A percentile compares a stretch with the other conserved stretches of the same genome.
phyloP scores from a whole-genome alignment of 345 rosid species.

The Pseudoturritis turrita region DNA sequence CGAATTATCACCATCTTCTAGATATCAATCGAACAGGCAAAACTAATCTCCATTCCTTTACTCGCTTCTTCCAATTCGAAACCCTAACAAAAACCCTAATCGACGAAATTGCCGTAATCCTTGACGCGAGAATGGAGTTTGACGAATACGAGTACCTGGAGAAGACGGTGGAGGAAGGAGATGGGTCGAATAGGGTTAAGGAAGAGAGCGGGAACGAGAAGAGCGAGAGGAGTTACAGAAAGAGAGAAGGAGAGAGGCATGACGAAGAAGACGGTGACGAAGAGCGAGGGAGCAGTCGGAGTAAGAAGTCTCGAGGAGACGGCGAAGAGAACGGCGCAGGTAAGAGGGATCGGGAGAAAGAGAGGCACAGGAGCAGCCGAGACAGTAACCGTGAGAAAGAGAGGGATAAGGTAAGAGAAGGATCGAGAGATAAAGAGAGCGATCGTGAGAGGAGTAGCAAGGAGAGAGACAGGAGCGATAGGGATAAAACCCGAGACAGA shows the following conservation, averaged over 20 bases:
- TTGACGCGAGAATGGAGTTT: conserved; percentile 55
- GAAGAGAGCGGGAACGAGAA: conserved; percentile 44
- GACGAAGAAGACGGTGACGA: conserved; percentile 43
- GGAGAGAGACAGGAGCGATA: conserved; percentile 37
- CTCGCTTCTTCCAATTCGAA: conserved; percentile 7
- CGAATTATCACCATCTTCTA: neutral
- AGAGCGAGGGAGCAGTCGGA: conserved; percentile 38
- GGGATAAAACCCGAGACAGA: conserved; percentile 33
- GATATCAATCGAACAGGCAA: conserved; percentile 12
- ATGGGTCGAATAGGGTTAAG: conserved; percentile 39
- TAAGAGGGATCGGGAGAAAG: conserved; percentile 45
- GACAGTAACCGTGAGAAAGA: conserved; percentile 38
- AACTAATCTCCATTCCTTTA: neutral
- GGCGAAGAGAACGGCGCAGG: conserved; percentile 52
- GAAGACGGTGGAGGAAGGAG: conserved; percentile 72
- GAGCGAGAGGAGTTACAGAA: conserved; percentile 71
- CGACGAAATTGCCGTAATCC: neutral
- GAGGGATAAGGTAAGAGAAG: conserved; percentile 37
- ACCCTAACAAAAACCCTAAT: conserved; percentile 28
- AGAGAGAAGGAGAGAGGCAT: conserved; percentile 49
- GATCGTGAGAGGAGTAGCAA: conserved; percentile 37
- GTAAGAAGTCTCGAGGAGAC: conserved; percentile 57
- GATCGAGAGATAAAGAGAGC: conserved; percentile 42
- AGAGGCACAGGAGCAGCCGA: conserved; percentile 46
- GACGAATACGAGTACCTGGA: conserved; percentile 97